Evolutionary conservation across 805 yeast species (phyloP), one percentile per base, ranked within the genome.

Genomic region (Wickerhamiella sorbophila): DNA sequence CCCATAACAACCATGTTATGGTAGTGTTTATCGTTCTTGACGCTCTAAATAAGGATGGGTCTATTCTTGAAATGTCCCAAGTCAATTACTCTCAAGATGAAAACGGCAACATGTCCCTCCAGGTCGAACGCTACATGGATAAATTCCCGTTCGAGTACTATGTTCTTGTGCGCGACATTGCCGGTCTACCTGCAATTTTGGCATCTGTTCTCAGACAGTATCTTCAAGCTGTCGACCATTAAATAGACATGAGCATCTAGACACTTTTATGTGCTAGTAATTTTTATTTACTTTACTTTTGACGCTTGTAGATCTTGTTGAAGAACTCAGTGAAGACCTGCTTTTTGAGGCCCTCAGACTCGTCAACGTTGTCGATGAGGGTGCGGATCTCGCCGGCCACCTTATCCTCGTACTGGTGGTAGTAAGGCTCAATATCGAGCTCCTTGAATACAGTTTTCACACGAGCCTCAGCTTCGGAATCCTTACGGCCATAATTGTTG

Each of bases 121-220:
- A 79, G 56, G 91, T 91, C 45, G 78, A 75, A 45, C 82, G 78
- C 52, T 91, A 91, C 55, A 70, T 91, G 59, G 95, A 88, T 52
- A 72, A 82, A 22, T 91, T 91, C 77, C 97, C 99, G 52, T 91
- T 91, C 62, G 97, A 91, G 57, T 91, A 81, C 58, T 91, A 88
- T 57, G 95, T 88, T 45, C 88, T 93, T 50, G 96, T 91, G 20
- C 77, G 82, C 52, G 77, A 88, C 55, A 81, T 93, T 50, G 71
- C 71, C 38, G 97, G 88, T 62, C 69, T 91, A 31, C 99, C 99
- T 14, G 83, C 79, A 55, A 86, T 91, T 79, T 68, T 91, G 42
- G 75, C 96, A 1, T 67, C 80, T 50, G 88, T 93, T 48, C 69
- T 91, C 45, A 75, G 97, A 53, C 98, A 91, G 60, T 91, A 83